A percentile compares a stretch with the other conserved stretches of the same genome.
Conservation (phyloP, 352 stramenopile genomes). For the Pythium sp. region DNA sequence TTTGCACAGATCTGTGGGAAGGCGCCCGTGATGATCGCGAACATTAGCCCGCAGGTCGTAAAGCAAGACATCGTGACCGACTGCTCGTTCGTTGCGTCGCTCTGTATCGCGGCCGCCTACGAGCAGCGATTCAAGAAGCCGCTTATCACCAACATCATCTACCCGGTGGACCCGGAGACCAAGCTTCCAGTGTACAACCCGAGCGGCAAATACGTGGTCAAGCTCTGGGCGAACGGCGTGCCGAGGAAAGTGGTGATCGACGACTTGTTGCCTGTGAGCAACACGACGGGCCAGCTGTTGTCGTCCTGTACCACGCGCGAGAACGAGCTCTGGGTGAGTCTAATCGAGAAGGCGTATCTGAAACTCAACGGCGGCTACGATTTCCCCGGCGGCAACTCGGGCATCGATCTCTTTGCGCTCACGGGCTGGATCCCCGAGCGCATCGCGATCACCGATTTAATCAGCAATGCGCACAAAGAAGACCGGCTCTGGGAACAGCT, state of each 20-base stretch:
- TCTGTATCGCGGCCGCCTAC: constrained; percentile 91
- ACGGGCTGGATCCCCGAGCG: constrained; percentile 98
- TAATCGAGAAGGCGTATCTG: constrained; percentile 99
- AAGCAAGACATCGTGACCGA: constrained; percentile 91
- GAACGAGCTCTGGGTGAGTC: constrained; percentile 90
- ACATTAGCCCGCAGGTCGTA: constrained; percentile 69
- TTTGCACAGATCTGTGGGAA: constrained; percentile 46
- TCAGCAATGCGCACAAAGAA: constrained; percentile 24
- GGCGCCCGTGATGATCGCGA: constrained; percentile 66
- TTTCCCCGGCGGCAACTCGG: constrained; percentile 96
- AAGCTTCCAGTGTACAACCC: constrained; percentile 85
- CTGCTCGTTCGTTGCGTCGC: constrained; percentile 92
- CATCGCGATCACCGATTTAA: constrained; percentile 61
- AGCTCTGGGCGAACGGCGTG: constrained; percentile 95
- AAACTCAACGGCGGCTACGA: constrained; percentile 98
- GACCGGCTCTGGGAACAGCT: constrained; percentile 88
- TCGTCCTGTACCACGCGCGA: constrained; percentile 79
- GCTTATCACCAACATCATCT: constrained; percentile 95
- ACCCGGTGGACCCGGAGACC: constrained; percentile 83
- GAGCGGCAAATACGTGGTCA: constrained; percentile 95
- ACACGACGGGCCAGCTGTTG: constrained; percentile 57
- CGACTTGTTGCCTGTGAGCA: constrained; percentile 91
- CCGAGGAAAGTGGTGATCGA: constrained; percentile 94
- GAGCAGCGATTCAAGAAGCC: constrained; percentile 89
- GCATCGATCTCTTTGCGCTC: constrained; percentile 97